Evolutionary conservation across 2,329 filamentous ascomycete species (phyloP).

Genomic region (Sordariomycetes sp.): DNA sequence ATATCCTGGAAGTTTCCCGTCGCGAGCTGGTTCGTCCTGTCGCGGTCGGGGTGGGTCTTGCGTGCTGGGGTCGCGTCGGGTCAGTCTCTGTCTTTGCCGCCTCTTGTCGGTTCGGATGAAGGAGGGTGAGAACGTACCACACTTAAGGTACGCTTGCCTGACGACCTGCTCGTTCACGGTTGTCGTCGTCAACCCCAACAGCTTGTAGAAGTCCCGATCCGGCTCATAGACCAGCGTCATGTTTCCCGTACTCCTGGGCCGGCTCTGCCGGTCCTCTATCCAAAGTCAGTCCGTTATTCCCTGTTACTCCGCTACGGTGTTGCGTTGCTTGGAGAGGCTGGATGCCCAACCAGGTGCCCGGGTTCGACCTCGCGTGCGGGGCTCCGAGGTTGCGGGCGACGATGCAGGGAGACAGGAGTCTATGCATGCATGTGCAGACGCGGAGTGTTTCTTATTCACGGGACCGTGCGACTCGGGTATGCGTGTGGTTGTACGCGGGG

Average conservation of each 20-base stretch:
- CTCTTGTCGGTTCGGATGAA: not conserved
- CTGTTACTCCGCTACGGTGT: not conserved
- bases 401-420: not conserved
- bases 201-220: constrained; percentile 66
- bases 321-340: not conserved
- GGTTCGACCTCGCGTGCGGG: not conserved
- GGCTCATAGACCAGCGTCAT: constrained; percentile 2
- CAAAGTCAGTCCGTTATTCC: not conserved
- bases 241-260: not conserved
- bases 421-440: not conserved
- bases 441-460: not conserved
- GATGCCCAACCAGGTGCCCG: constrained; percentile 1
- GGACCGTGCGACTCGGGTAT: not conserved
- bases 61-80: constrained; percentile 38
- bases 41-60: constrained; percentile 80
- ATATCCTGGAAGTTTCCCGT: constrained; percentile 77
- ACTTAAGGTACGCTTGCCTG: constrained; percentile 3
- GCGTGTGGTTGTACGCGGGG: not conserved
- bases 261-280: not conserved
- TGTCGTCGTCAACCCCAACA: constrained; percentile 43
- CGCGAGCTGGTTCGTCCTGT: constrained; percentile 69
- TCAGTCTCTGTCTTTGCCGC: not conserved
- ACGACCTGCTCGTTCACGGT: not conserved
- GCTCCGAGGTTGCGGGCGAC: not conserved
- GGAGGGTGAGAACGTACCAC: not conserved